These are phyloP conservation scores for Hibiscus tridactylites DNA, from an alignment of 345 rosid species.

Conservation along the genomic window DNA sequence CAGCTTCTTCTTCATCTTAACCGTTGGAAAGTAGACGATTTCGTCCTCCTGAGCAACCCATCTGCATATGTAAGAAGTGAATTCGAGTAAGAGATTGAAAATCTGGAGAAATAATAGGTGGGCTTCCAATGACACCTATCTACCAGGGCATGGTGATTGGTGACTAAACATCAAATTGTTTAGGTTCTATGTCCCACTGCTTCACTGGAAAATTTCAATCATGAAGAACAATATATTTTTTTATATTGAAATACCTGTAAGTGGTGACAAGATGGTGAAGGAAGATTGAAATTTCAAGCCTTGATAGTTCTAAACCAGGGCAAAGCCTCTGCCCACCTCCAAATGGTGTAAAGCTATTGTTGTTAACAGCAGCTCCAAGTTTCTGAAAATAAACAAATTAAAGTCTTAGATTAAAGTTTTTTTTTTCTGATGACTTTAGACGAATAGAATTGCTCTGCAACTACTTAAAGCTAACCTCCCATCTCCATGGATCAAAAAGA, in stretches of 20 bases:
- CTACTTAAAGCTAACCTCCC: constrained; percentile 50
- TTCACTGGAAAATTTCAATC: not conserved
- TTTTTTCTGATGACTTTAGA: no score
- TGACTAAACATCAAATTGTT: not conserved
- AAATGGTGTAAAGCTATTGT: constrained; percentile 76
- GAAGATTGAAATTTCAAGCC: constrained; percentile 83
- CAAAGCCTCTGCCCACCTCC: constrained; percentile 99
- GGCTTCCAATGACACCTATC: constrained; percentile 1
- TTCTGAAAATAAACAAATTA: constrained; percentile 33
- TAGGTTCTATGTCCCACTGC: not conserved
- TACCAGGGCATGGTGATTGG: not conserved
- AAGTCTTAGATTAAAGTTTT: not conserved
- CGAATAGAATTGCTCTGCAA: not conserved
- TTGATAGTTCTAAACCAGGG: constrained; percentile 88
- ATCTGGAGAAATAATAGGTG: not conserved
- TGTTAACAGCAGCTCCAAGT: constrained; percentile 39
- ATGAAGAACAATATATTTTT: no score
- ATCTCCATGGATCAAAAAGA: constrained; percentile 89
- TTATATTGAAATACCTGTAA: constrained; percentile 32
- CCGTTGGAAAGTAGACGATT: constrained; percentile 60
- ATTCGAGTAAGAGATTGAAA: not conserved
- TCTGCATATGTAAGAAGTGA: constrained; percentile 18
- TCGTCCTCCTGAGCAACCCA: constrained; percentile 60
- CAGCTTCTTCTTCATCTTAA: constrained; percentile 57
- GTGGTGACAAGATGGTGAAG: constrained; percentile 84